Percentiles rank a stretch among this genome's conserved stretches.
Conservation (phyloP, 768 basidiomycete genomes). For the Cantharellus anzutake region DNA sequence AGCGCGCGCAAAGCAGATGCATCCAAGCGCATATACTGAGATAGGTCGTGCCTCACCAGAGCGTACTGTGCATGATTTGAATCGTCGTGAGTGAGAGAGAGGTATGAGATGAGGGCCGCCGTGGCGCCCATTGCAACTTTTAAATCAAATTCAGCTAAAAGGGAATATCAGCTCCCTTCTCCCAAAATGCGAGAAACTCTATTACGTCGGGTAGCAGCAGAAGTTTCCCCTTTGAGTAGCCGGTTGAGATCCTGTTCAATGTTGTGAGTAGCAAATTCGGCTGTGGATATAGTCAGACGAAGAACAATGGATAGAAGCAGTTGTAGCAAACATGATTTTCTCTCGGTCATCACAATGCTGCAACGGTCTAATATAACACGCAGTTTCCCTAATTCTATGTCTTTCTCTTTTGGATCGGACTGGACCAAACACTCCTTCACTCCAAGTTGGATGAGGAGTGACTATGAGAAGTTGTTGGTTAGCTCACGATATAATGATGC, state of each 20-base stretch:
- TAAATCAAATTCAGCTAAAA: slow-evolving; percentile 53
- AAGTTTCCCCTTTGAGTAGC: slow-evolving; percentile 33
- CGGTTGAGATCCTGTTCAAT: slow-evolving; percentile 64
- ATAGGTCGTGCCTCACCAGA: slow-evolving; percentile 72
- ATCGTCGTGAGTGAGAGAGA: slow-evolving; percentile 57
- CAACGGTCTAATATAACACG: slow-evolving; percentile 78
- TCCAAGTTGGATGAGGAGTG: slow-evolving; percentile 84
- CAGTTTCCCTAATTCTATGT: slow-evolving; percentile 76
- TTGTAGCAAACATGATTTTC: slow-evolving; percentile 51
- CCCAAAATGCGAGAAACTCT: background rate
- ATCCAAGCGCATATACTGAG: slow-evolving; percentile 90
- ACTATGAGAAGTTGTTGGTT: slow-evolving; percentile 27
- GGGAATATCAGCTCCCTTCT: background rate
- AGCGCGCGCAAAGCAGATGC: slow-evolving; percentile 85
- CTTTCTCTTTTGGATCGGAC: slow-evolving; percentile 25
- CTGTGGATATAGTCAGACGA: slow-evolving; percentile 20
- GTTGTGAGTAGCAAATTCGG: slow-evolving; percentile 66
- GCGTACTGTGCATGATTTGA: slow-evolving; percentile 65
- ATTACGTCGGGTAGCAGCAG: slow-evolving; percentile 11
- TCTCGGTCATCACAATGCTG: slow-evolving; percentile 74
- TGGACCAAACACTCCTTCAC: slow-evolving; percentile 90
- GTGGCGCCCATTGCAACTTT: slow-evolving; percentile 64
- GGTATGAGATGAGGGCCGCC: slow-evolving; percentile 64
- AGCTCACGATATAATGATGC: background rate
- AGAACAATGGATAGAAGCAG: background rate